Percentiles rank a stretch among this genome's conserved stretches.
phyloP scores from a whole-genome alignment of 2,329 filamentous ascomycete genomes.

The Phaeosphaeriaceae sp. region DNA sequence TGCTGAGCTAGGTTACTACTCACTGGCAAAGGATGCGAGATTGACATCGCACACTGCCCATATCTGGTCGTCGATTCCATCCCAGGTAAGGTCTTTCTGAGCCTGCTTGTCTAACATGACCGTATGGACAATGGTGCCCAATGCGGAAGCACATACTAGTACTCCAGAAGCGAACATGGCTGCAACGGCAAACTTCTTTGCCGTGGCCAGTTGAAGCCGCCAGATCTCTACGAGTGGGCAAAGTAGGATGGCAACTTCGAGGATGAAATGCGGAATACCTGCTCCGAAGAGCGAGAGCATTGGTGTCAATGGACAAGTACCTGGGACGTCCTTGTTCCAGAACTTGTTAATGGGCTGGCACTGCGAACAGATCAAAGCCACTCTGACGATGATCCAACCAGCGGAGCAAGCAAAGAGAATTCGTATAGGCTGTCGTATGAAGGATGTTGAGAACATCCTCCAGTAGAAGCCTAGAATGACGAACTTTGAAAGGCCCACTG shows the following conservation, averaged over 20 bases:
- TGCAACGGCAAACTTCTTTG: conserved; percentile 24
- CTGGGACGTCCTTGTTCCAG: conserved; percentile 21
- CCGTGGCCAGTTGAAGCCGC: conserved; percentile 21
- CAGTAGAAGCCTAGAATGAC: conserved; percentile 32
- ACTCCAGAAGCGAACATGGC: conserved; percentile 29
- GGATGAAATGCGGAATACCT: conserved; percentile 28
- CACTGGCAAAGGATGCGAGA: conserved; percentile 27
- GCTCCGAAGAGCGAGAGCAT: conserved; percentile 25
- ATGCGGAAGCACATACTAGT: conserved; percentile 25
- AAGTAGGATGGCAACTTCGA: conserved; percentile 27
- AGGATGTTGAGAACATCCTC: conserved; percentile 26
- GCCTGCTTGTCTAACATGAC: conserved; percentile 16
- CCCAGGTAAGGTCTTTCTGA: conserved; percentile 26
- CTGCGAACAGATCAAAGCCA: conserved; percentile 23
- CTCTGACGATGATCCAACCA: conserved; percentile 25
- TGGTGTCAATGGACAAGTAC: conserved; percentile 23
- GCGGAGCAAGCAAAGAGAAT: conserved; percentile 18
- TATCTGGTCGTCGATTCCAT: conserved; percentile 29
- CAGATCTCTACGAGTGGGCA: conserved; percentile 29
- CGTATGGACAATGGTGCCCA: conserved; percentile 26
- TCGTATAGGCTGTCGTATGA: conserved; percentile 26
- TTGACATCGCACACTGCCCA: conserved; percentile 36
- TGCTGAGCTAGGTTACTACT: neutral
- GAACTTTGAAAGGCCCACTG: conserved; percentile 30
- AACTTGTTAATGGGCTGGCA: conserved; percentile 28